Evolutionary conservation across 805 yeast species (phyloP), one percentile per base, ranked within the genome.

Genomic region (Teunomyces panamensis): DNA sequence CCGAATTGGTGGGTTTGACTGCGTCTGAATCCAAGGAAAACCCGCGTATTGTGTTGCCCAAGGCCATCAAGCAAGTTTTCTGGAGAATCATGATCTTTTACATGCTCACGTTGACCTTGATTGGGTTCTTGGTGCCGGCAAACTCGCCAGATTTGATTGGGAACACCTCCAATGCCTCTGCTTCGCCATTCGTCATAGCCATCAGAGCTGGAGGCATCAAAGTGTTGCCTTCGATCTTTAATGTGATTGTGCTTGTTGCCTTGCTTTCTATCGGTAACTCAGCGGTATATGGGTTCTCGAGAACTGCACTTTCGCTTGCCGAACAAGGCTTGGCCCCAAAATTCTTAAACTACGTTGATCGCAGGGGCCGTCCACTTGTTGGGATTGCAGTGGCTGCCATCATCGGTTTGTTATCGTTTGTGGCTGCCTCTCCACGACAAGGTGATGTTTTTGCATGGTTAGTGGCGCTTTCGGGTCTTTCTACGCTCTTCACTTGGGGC

Each of bases 161-260:
- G 6, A 50, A 57, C 9, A 53, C 61, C 14, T 57, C 68, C 30
- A 61, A 57, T 36, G 63, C 71, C 1, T 64, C 71, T 13, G 73
- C 74, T 2, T 66, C 72, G 9, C 75, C 77, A 0, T 72, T 72
- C 48, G 77, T 72, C 32, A 66, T 72, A 50, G 75, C 77, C 37
- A 72, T 72, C 50, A 61, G 67, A 48, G 56, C 60, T 3, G 77
- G 74, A 4, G 71, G 75, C 9, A 72, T 72, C 46, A 62, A 60
- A 34, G 77, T 64, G 2, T 63, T 72, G 43, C 75, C 77, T 5
- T 69, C 75, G 3, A 69, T 72, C 27, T 69, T 72, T 60, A 72
- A 72, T 47, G 75, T 71, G 35, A 60, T 72, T 14, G 74, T 72
- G 11, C 58, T 72, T 37, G 63, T 71, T n/a, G 62, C 75, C 8